Evolutionary conservation across 2,329 filamentous ascomycete genomes (phyloP).

Genomic region (Verticillium albo-atrum): DNA sequence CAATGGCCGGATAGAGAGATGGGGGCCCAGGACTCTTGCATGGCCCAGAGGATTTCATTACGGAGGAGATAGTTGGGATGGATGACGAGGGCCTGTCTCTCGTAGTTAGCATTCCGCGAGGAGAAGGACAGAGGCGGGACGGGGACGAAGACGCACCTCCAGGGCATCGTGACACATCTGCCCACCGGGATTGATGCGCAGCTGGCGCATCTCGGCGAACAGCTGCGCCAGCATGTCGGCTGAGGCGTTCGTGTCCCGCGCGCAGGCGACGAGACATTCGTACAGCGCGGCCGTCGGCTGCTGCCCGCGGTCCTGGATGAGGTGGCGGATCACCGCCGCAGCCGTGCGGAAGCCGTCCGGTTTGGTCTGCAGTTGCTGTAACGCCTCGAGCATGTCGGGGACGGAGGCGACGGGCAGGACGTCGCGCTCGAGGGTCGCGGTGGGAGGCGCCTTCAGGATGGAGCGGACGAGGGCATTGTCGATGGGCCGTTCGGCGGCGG

Average conservation of each 20-base stretch:
- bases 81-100: constrained; percentile 64
- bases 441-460: constrained; percentile 7
- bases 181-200: constrained; percentile 56
- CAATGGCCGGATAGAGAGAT: constrained; percentile 58
- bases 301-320: constrained; percentile 53
- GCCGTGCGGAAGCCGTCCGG: constrained; percentile 32
- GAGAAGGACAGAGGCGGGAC: too few relatives aligned
- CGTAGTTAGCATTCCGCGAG: background rate
- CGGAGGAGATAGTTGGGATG: constrained; percentile 83
- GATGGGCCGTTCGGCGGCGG: constrained; percentile 4
- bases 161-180: constrained; percentile 69
- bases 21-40: constrained; percentile 69
- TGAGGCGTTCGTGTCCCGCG: constrained; percentile 64
- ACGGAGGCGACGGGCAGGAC: constrained; percentile 17
- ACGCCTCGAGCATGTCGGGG: constrained; percentile 40
- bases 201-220: constrained; percentile 66
- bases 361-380: constrained; percentile 34
- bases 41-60: constrained; percentile 64
- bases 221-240: constrained; percentile 57
- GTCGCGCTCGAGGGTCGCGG: constrained; percentile 16
- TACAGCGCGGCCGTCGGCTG: constrained; percentile 59
- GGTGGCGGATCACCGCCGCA: constrained; percentile 46
- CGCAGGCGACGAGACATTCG: constrained; percentile 69
- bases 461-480: constrained; percentile 1
- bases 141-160: constrained; percentile 39